These are phyloP conservation scores for Prunus yedoensis DNA, from an alignment of 331 rosid species.

Conservation along the genomic window DNA sequence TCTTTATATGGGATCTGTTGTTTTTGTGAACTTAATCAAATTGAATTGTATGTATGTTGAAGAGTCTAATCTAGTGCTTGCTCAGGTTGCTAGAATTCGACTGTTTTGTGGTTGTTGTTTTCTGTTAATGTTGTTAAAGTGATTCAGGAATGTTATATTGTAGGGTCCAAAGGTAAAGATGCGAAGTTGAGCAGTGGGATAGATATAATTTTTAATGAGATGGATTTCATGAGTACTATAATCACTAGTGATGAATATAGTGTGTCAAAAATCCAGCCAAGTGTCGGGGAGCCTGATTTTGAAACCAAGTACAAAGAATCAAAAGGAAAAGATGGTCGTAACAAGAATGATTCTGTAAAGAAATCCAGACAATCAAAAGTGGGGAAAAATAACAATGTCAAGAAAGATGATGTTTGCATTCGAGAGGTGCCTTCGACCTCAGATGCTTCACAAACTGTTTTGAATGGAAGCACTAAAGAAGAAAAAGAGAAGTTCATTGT, in stretches of 20 bases:
- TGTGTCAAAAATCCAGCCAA: slow-evolving; percentile 60
- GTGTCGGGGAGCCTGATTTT: slow-evolving; percentile 29
- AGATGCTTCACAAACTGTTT: slow-evolving; percentile 18
- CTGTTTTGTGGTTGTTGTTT: not conserved
- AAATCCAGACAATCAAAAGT: slow-evolving; percentile 30
- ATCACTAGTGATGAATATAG: slow-evolving; percentile 69
- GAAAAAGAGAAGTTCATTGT: slow-evolving; percentile 32
- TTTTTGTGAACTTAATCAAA: slow-evolving; percentile 4
- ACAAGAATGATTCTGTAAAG: slow-evolving; percentile 27
- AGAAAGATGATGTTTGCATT: slow-evolving; percentile 25
- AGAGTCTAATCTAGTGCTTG: not conserved
- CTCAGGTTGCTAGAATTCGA: slow-evolving; percentile 24
- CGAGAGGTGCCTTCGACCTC: slow-evolving; percentile 49
- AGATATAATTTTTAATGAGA: slow-evolving; percentile 38
- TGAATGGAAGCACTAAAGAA: slow-evolving; percentile 27
- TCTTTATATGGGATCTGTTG: slow-evolving; percentile 1
- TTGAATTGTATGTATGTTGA: slow-evolving; percentile 15
- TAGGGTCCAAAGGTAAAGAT: slow-evolving; percentile 57
- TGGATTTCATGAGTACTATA: slow-evolving; percentile 62
- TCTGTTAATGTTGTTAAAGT: slow-evolving; percentile 27
- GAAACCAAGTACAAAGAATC: slow-evolving; percentile 29
- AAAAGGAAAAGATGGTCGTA: slow-evolving; percentile 18
- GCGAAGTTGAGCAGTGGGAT: slow-evolving; percentile 30
- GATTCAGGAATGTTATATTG: slow-evolving; percentile 45
- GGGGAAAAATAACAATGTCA: slow-evolving; percentile 27